Base-by-base conservation (phyloP, 768 basidiomycete genomes). In the Lentinula sp. region DNA sequence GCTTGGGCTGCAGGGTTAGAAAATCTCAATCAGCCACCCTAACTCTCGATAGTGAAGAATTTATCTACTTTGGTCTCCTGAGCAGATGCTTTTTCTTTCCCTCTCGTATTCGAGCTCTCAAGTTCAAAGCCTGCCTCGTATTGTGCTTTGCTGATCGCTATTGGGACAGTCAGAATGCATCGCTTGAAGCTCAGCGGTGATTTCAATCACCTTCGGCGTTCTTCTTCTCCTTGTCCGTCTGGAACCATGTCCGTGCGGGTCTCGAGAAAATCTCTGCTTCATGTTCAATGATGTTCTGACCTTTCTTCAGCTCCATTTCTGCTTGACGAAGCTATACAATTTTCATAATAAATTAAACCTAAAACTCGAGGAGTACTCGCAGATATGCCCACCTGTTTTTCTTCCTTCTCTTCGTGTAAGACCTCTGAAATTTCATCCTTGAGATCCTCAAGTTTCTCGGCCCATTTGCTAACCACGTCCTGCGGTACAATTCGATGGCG, bases 201-300 rank as follows among this genome's bases (percentile, higher is more conserved):
- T 40, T 9, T 32, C 13, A 57, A 59, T 42, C 63, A 96, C 95
- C 88, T 84, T 88, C 84, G 4, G 93, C 82, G 62, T 82, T 84
- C 63, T 79, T 73, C 76, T 91, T 98, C 67, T 97, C 93, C 71
- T 88, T 90, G 60, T 80, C 78, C 8, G 81, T 85, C 75, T 98
- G 97, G 81, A 99, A 99, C 97, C 97, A 99, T n/a, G 95, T 98
- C 66, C 96, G 83, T 16, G 94, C 93, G 5, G 97, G 97, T 61
- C 95, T 80, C 21, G 92, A 88, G 71, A 86, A 91, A 66, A 99
- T 99, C 75, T 98, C 96, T 10, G 80, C 84, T 72, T 91, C 84
- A 64, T 98, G 93, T 70, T 97, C 89, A 53, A 98, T 84, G 81
- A 98, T 86, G 71, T 99, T 99, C 74, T 96, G 84, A 21, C 95